Evolutionary conservation across 2,329 filamentous ascomycete species (phyloP), one percentile per base, ranked within the genome.

Genomic region (Neophaeococcomyces mojaviensis): DNA sequence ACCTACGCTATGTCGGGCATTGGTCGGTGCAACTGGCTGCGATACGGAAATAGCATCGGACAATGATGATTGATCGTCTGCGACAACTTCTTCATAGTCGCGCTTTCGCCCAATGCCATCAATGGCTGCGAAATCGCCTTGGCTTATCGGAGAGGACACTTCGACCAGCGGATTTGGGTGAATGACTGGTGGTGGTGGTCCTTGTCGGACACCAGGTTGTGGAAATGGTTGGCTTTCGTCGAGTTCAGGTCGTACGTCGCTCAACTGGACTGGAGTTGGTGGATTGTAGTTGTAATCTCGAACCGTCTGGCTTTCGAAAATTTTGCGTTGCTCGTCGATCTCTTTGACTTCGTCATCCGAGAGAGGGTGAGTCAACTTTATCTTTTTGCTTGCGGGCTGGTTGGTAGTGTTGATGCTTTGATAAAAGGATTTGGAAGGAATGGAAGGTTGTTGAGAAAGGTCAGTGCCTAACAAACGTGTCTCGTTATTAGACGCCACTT

Each of bases 1-100:
- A 12, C 32, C 35, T 36, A 19, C 24, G 24, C 36, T 80, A 81
- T 26, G 81, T 84, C 46, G 70, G 76, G 46, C 78, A 77, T 54
- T 61, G n/a, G 71, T 73, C 28, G 58, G 69, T 50, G 61, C 71
- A 22, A 56, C 55, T 15, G 58, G 55, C 28, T 55, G 58, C 13
- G 55, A 40, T 33, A 55, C 50, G 16, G 56, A 41, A 34, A 51
- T 44, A 53, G 49, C 56, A 13, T 56, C 54, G n/a, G 50, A 52
- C 10, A 59, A 59, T 16, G 58, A 58, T 28, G 60, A 59, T 20
- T 47, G 40, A 39, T 53, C 48, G n/a, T 59, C 55, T 15, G 51
- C 38, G 20, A 32, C 2, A 37, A 47, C 47, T 32, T 61, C 58
- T 52, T 60, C 55, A 44, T 51, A 53, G 26, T 32, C 32, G 37